Evolutionary conservation across 2,329 filamentous ascomycete species (phyloP).

Genomic region (Arthrobotrys megalospora): DNA sequence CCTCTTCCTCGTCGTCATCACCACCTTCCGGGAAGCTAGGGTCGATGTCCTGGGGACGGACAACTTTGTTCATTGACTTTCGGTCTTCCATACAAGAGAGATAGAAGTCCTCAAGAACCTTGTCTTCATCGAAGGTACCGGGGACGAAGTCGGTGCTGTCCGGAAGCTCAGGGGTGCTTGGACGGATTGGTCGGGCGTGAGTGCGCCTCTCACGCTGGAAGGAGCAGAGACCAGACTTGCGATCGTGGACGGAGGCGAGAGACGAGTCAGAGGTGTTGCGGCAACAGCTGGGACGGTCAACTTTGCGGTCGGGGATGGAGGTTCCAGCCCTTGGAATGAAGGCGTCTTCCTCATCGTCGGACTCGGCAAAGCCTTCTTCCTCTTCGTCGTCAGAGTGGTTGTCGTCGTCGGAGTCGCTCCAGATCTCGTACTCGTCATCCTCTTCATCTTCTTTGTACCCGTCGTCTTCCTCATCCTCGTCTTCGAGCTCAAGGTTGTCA

Average conservation of each 20-base stretch:
- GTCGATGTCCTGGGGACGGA: slow-evolving; percentile 96
- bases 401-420: slow-evolving; percentile 70
- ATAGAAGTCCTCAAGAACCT: slow-evolving; percentile 93
- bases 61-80: slow-evolving; percentile 83
- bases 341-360: slow-evolving; percentile 70
- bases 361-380: slow-evolving; percentile 66
- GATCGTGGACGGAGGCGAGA: slow-evolving; percentile 70
- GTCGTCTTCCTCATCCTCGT: slow-evolving; percentile 70
- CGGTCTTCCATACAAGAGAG: slow-evolving; percentile 85
- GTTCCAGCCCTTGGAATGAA: slow-evolving; percentile 41
- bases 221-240: slow-evolving; percentile 62
- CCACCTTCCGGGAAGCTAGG: slow-evolving; percentile 97
- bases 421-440: slow-evolving; percentile 74
- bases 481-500: slow-evolving; percentile 69
- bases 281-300: slow-evolving; percentile 65
- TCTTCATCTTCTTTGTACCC: slow-evolving; percentile 72
- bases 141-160: slow-evolving; percentile 99
- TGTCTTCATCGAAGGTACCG: slow-evolving; percentile 94
- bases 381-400: slow-evolving; percentile 70
- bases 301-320: slow-evolving; percentile 59
- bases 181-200: slow-evolving; percentile 72
- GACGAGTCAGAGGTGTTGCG: slow-evolving; percentile 76
- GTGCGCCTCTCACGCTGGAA: slow-evolving; percentile 65
- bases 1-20: slow-evolving; percentile 80
- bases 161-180: slow-evolving; percentile 84